Conservation (phyloP, 768 basidiomycete species). For the Russula emetica region DNA sequence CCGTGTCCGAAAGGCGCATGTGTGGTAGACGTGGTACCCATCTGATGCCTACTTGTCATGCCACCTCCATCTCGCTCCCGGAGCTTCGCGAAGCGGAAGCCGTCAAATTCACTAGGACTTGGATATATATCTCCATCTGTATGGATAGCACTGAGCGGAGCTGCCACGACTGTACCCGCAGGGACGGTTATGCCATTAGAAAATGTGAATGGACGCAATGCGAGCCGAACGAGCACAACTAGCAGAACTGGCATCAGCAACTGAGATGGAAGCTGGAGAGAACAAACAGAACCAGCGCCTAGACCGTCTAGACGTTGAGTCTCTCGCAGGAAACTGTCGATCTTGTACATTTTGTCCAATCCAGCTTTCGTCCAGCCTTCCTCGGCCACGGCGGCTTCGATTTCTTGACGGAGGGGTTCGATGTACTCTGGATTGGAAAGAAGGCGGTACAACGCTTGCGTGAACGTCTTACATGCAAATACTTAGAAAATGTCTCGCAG, state of each 20-base stretch:
- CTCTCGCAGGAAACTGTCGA: conserved; percentile 39
- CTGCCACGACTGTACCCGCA: conserved; percentile 36
- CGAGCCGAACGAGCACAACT: conserved; percentile 33
- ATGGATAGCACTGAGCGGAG: conserved; percentile 36
- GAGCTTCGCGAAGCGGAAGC: conserved; percentile 38
- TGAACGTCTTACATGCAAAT: conserved; percentile 28
- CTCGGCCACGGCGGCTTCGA: conserved; percentile 30
- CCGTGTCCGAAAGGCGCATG: conserved; percentile 28
- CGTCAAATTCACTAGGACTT: conserved; percentile 40
- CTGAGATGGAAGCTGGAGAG: not conserved
- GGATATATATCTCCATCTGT: conserved; percentile 33
- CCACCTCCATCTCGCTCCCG: not conserved
- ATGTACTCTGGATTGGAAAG: conserved; percentile 32
- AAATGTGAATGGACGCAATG: conserved; percentile 40
- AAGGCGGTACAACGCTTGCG: conserved; percentile 33
- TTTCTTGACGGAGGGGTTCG: conserved; percentile 34
- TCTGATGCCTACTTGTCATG: not conserved
- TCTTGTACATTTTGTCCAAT: conserved; percentile 33
- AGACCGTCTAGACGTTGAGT: conserved; percentile 32
- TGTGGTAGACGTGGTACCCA: conserved; percentile 23
- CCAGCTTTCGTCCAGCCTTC: conserved; percentile 36
- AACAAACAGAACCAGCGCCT: conserved; percentile 21
- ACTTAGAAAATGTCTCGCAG: not conserved
- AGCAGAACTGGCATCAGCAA: not conserved
- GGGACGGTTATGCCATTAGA: conserved; percentile 44